These are phyloP conservation scores for Ganoderma sinense DNA, from an alignment of 1,284 basidiomycete genomes.

Conservation along the genomic window DNA sequence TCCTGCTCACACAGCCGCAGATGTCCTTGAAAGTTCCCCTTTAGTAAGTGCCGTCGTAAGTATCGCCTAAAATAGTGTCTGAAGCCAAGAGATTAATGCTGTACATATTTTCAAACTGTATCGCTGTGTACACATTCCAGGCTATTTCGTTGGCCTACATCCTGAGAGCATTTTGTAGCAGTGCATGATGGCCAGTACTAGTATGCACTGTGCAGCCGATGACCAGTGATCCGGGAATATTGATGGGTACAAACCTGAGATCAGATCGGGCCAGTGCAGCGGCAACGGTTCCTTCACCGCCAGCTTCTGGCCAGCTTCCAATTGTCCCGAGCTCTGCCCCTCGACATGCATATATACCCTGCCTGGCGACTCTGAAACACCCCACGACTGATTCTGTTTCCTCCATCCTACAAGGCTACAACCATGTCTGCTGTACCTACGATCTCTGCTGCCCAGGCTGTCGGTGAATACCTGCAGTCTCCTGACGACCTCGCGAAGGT, in stretches of 20 bases:
- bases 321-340: not conserved
- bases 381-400: not conserved
- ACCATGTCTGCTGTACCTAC: slow-evolving; percentile 41
- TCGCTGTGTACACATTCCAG: not conserved
- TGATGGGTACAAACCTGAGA: not conserved
- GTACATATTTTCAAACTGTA: not conserved
- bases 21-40: no score
- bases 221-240: no score
- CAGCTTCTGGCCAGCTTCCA: not conserved
- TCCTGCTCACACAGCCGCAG: no score
- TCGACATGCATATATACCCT: not conserved
- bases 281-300: not conserved
- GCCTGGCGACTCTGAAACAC: not conserved
- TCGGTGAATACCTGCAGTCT: slow-evolving; percentile 88
- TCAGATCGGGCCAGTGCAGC: not conserved
- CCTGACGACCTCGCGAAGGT: slow-evolving; percentile 96
- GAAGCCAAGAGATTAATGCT: not conserved
- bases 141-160: not conserved
- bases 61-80: not conserved
- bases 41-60: no score
- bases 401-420: not conserved
- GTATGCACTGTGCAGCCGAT: no score
- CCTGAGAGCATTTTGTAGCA: not conserved
- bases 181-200: no score
- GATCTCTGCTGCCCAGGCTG: slow-evolving; percentile 81